These are phyloP conservation scores for Lycium barbarum DNA, from an alignment of 257 asterid genomes.

Conservation along the genomic window DNA sequence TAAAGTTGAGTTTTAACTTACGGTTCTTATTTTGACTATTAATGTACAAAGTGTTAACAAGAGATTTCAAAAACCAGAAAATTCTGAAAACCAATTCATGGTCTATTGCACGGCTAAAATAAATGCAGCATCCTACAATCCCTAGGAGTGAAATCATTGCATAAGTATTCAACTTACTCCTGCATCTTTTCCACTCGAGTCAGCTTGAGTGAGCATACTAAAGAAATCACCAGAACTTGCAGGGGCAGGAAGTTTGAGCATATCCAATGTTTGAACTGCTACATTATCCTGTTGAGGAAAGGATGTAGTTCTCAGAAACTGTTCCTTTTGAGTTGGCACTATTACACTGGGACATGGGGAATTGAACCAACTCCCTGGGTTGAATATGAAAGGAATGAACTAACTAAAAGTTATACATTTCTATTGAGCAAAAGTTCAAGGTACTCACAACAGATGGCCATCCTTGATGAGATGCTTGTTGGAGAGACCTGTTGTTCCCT, in stretches of 20 bases:
- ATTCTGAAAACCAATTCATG: not conserved
- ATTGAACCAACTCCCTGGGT: not conserved
- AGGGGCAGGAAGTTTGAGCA: not conserved
- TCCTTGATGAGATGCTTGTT: not conserved
- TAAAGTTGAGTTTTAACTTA: not conserved
- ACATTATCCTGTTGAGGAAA: not conserved
- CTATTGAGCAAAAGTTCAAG: not conserved
- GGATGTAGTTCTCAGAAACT: not conserved
- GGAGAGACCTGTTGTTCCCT: not conserved
- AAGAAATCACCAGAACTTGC: not conserved
- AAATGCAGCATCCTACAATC: not conserved
- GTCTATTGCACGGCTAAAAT: not conserved
- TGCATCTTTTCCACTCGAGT: not conserved
- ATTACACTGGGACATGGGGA: not conserved
- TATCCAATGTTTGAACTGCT: not conserved
- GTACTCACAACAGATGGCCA: not conserved
- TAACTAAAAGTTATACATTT: not conserved
- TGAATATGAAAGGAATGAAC: not conserved
- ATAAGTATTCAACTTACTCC: not conserved
- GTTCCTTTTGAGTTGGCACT: not conserved
- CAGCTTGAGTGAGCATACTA: not conserved
- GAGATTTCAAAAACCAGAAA: not conserved
- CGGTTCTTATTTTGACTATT: not conserved
- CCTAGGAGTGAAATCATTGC: not conserved
- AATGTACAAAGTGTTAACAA: slow-evolving; percentile 7